Conservation (phyloP, 163 green algal species). For the Chlamydomonas reinhardtii region DNA sequence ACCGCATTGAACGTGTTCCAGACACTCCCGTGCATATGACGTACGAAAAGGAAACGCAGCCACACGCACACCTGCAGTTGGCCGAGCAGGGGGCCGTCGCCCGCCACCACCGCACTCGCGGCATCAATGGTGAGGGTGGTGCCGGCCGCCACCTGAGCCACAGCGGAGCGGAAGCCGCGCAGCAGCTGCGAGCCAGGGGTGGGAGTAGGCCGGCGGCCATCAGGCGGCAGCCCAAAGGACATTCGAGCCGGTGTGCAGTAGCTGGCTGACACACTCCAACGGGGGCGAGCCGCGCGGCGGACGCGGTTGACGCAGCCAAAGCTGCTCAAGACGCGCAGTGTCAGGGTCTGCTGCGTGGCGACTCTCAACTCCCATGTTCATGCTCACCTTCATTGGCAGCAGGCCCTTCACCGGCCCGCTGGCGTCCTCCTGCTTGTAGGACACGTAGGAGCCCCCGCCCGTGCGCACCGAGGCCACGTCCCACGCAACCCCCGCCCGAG, state of each 20-base stretch:
- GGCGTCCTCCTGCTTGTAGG: background rate
- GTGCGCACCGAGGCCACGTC: background rate
- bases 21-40: too few species aligned
- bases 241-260: too few species aligned
- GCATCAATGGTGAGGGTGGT: slow-evolving; percentile 13
- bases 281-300: too few species aligned
- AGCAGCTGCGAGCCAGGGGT: background rate
- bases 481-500: background rate
- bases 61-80: slow-evolving; percentile 26
- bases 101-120: background rate
- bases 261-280: too few species aligned
- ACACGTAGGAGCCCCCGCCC: background rate
- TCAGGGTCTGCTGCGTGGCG: too few species aligned
- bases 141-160: background rate
- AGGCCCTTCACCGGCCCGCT: background rate
- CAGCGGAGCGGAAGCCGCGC: background rate
- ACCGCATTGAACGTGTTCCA: too few species aligned
- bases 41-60: background rate
- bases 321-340: too few species aligned
- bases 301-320: too few species aligned
- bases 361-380: too few species aligned
- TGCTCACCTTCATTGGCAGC: slow-evolving; percentile 16
- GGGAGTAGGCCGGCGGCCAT: too few species aligned
- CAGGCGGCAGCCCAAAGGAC: too few species aligned
- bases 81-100: background rate